Evolutionary conservation across 1,284 basidiomycete genomes (phyloP), one percentile per base, ranked within the genome.

Genomic region (Puccinia novopanici): DNA sequence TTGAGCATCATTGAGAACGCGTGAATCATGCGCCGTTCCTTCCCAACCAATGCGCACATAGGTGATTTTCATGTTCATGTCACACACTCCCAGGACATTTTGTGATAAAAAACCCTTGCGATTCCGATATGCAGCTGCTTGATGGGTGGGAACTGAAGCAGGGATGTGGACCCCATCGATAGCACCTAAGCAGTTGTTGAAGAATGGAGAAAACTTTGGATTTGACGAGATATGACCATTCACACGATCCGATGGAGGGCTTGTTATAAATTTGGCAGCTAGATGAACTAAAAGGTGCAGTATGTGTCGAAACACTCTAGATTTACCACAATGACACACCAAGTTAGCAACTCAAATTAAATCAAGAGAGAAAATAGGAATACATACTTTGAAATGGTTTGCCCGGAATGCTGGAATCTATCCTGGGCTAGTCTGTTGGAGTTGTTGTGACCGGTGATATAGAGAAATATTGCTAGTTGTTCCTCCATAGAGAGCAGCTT

Each of bases 111-210:
- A 54, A 48, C 70, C 70, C n/a, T 72, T 72, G 2, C 22, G 19
- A 54, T 72, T 72, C 27, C 27, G 48, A 72, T 72, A n/a, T 27
- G 70, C 48, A 4, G 70, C 70, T 5, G 48, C 34, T 17, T 30
- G 8, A 10, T 13, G 2, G 1, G 10, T 17, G 1, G 70, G 70
- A 8, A 54, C 70, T 4, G 24, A 34, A 19, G 48, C 48, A 13
- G 70, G 70, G 12, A 72, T 30, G 48, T 72, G 48, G 17, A 57
- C 54, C 4, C 48, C 70, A 72, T 72, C 37, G 13, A 72, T 10
- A 2, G 70, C 48, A 8, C 70, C 70, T 17, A 72, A 10, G 42
- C 48, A 72, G 19, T 57, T 15, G 22, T 72, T 27, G 27, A 72
- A 72, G n/a, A n/a, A n/a, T n/a, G n/a, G n/a, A n/a, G n/a, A n/a